These are phyloP conservation scores for Crithidia fasciculata DNA, from an alignment of 208 protist species.

Conservation along the genomic window DNA sequence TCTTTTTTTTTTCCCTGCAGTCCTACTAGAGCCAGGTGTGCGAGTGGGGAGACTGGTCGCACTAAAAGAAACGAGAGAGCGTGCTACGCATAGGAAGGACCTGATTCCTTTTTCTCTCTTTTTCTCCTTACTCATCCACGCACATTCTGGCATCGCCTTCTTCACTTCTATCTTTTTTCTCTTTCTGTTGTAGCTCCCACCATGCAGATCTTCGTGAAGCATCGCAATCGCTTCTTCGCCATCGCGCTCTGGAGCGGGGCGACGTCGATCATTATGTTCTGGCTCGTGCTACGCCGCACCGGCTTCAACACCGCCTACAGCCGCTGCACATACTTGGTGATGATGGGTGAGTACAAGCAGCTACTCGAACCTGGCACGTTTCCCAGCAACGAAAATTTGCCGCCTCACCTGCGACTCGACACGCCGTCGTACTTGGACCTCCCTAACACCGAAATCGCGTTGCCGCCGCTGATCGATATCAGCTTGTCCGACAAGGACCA, in stretches of 20 bases:
- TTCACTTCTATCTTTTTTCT: neutral
- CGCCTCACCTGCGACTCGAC: constrained; percentile 84
- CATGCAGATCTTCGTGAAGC: constrained; percentile 79
- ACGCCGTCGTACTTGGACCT: constrained; percentile 79
- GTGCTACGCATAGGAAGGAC: too few species aligned
- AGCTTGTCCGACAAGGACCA: constrained; percentile 59
- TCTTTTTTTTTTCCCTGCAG: too few species aligned
- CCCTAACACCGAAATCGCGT: constrained; percentile 73
- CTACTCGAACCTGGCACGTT: constrained; percentile 75
- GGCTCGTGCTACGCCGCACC: constrained; percentile 76
- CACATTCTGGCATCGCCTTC: neutral
- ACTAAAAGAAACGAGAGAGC: too few species aligned
- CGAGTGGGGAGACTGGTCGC: too few species aligned
- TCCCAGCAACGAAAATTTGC: constrained; percentile 72
- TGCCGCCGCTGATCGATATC: constrained; percentile 81
- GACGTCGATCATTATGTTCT: constrained; percentile 73
- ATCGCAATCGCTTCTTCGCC: constrained; percentile 68
- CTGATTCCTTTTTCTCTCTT: too few species aligned
- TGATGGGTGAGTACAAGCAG: constrained; percentile 88
- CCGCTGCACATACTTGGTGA: constrained; percentile 76
- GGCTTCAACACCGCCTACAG: constrained; percentile 87
- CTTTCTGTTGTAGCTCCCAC: neutral
- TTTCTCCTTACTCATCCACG: too few species aligned
- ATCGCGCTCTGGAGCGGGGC: constrained; percentile 69
- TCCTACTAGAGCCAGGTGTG: too few species aligned